phyloP scores from a whole-genome alignment of 495 filamentous ascomycete genomes.

The Parmelia sp. region DNA sequence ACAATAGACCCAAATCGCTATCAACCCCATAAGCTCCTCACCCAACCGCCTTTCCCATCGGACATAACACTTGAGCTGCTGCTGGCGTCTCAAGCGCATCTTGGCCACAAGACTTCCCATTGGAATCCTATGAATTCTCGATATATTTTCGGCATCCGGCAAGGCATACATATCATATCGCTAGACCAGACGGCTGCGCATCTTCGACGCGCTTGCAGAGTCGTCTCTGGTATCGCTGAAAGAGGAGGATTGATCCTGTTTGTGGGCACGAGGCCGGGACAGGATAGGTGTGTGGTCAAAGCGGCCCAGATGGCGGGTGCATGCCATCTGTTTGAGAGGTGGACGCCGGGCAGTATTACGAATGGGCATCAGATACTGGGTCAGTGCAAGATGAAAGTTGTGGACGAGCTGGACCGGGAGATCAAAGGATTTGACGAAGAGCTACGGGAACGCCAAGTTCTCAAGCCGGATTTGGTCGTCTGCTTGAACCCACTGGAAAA shows the following conservation, averaged over 20 bases:
- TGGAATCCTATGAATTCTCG: slow-evolving; percentile 95
- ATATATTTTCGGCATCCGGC: slow-evolving; percentile 89
- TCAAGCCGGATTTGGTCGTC: slow-evolving; percentile 87
- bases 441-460: slow-evolving; percentile 50
- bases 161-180: slow-evolving; percentile 88
- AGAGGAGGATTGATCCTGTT: slow-evolving; percentile 83
- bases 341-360: slow-evolving; percentile 87
- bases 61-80: slow-evolving; percentile 88
- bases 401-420: slow-evolving; percentile 63
- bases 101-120: slow-evolving; percentile 84
- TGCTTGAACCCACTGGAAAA: slow-evolving; percentile 92
- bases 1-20: slow-evolving; percentile 49
- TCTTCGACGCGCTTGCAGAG: slow-evolving; percentile 79
- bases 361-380: slow-evolving; percentile 84
- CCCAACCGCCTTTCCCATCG: slow-evolving; percentile 63
- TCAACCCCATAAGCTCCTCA: slow-evolving; percentile 58
- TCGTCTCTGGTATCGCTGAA: slow-evolving; percentile 80
- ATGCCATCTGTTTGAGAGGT: slow-evolving; percentile 89
- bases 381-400: slow-evolving; percentile 56
- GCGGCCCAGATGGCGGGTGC: slow-evolving; percentile 71
- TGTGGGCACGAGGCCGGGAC: slow-evolving; percentile 76
- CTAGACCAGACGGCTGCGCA: slow-evolving; percentile 82
- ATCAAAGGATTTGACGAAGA: slow-evolving; percentile 59
- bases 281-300: slow-evolving; percentile 68
- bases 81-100: slow-evolving; percentile 82